phyloP scores from a whole-genome alignment of 148 eudicot species.

The Hydrangea macrophylla region DNA sequence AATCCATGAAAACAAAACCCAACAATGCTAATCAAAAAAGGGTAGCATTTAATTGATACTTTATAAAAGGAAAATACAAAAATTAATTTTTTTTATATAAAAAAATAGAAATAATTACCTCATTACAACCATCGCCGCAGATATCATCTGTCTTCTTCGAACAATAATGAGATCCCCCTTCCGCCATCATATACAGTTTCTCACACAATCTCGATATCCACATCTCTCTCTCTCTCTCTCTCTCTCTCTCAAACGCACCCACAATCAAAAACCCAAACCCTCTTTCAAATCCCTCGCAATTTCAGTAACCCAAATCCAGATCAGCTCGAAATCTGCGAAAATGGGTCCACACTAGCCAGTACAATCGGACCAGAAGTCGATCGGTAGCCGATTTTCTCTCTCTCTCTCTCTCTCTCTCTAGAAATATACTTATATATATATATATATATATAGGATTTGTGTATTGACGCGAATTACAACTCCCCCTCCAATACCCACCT shows the following conservation, averaged over 20 bases:
- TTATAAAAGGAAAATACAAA: background rate
- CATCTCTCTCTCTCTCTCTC: conserved; percentile 11
- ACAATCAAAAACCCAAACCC: background rate
- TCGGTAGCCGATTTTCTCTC: background rate
- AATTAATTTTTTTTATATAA: too few species aligned
- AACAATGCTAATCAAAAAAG: background rate
- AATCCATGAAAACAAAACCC: background rate
- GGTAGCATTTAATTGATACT: too few species aligned
- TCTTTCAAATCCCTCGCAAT: conserved; percentile 5
- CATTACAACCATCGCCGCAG: conserved; percentile 55
- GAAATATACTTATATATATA: background rate
- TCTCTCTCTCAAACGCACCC: too few species aligned
- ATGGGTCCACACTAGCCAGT: background rate
- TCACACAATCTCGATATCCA: conserved; percentile 40
- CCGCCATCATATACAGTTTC: conserved; percentile 54
- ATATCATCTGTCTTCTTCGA: conserved; percentile 75
- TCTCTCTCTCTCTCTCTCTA: background rate
- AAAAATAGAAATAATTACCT: conserved; percentile 38
- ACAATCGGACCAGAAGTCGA: conserved; percentile 4
- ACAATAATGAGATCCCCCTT: conserved; percentile 79
- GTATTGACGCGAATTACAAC: too few species aligned
- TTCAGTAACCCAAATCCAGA: conserved; percentile 13
- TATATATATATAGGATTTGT: too few species aligned
- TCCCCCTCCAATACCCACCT: background rate
- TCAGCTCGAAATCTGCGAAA: conserved; percentile 3